These are phyloP conservation scores for Eurotiales sp. DNA, from an alignment of 2,329 filamentous ascomycete genomes.

Conservation along the genomic window DNA sequence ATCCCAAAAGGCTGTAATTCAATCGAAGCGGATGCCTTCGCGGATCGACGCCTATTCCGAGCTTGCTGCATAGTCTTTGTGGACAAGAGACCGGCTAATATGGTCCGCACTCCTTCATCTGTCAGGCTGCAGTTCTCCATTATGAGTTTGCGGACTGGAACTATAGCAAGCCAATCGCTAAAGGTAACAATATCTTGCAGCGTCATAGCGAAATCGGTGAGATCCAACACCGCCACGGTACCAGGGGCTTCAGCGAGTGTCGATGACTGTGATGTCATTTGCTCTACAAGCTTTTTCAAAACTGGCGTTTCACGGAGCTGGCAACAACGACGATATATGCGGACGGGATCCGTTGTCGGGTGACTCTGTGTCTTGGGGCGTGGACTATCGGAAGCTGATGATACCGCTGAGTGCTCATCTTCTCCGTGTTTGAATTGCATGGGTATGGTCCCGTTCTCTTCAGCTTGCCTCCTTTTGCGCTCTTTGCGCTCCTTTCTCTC, in stretches of 20 bases:
- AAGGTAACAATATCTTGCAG: slow-evolving; percentile 80
- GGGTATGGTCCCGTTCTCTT: slow-evolving; percentile 81
- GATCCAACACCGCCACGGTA: slow-evolving; percentile 75
- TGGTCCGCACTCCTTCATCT: slow-evolving; percentile 80
- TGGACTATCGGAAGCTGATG: slow-evolving; percentile 27
- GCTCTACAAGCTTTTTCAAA: slow-evolving; percentile 84
- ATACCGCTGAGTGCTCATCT: slow-evolving; percentile 53
- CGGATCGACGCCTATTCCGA: slow-evolving; percentile 45
- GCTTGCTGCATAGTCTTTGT: slow-evolving; percentile 64
- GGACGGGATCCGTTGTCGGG: slow-evolving; percentile 84
- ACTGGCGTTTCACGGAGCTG: slow-evolving; percentile 90
- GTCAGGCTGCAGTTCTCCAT: slow-evolving; percentile 83
- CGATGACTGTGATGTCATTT: slow-evolving; percentile 70
- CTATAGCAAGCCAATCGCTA: slow-evolving; percentile 89
- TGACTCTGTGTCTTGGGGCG: slow-evolving; percentile 57
- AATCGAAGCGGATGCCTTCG: slow-evolving; percentile 33
- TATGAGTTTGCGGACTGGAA: slow-evolving; percentile 81
- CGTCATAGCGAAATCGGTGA: slow-evolving; percentile 80
- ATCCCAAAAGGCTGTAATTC: slow-evolving; percentile 54
- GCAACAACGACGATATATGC: slow-evolving; percentile 92
- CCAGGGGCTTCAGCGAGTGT: slow-evolving; percentile 62
- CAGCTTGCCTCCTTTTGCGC: slow-evolving; percentile 76
- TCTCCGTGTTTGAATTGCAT: slow-evolving; percentile 74
- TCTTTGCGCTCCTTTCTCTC: slow-evolving; percentile 91
- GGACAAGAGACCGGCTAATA: slow-evolving; percentile 80